Conservation (phyloP, 257 asterid species). For the Osmanthus fragrans region DNA sequence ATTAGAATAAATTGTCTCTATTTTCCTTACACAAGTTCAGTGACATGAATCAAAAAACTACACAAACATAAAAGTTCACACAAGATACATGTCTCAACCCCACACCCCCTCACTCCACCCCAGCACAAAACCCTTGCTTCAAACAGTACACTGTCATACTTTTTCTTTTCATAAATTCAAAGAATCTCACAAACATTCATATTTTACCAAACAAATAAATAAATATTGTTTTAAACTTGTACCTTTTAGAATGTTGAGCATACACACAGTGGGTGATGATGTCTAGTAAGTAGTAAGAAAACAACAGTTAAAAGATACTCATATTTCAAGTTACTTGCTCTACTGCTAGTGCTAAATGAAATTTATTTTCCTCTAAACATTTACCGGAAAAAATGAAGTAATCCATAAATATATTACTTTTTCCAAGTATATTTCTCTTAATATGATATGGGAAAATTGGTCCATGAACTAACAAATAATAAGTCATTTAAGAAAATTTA, state of each 20-base stretch:
- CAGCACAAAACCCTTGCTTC: not conserved
- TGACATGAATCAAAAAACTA: too few species aligned
- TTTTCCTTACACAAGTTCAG: too few species aligned
- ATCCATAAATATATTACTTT: not conserved
- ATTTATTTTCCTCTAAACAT: not conserved
- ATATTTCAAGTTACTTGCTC: not conserved
- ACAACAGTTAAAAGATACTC: not conserved
- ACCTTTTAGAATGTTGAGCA: not conserved
- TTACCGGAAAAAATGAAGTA: not conserved
- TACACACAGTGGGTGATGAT: not conserved
- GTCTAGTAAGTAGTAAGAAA: not conserved
- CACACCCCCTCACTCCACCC: too few species aligned
- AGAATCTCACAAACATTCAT: not conserved
- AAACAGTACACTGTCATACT: not conserved
- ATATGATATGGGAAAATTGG: not conserved
- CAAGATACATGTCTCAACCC: too few species aligned
- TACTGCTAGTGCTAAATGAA: not conserved
- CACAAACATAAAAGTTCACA: too few species aligned
- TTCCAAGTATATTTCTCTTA: not conserved
- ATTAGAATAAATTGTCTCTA: too few species aligned
- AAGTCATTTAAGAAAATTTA: not conserved
- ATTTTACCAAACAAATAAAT: too few species aligned
- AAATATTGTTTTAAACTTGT: too few species aligned
- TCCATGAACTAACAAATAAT: conserved; percentile 2
- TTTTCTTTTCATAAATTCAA: not conserved